Conservation (phyloP, 495 filamentous ascomycete species). For the Talaromyces thailandensis region DNA sequence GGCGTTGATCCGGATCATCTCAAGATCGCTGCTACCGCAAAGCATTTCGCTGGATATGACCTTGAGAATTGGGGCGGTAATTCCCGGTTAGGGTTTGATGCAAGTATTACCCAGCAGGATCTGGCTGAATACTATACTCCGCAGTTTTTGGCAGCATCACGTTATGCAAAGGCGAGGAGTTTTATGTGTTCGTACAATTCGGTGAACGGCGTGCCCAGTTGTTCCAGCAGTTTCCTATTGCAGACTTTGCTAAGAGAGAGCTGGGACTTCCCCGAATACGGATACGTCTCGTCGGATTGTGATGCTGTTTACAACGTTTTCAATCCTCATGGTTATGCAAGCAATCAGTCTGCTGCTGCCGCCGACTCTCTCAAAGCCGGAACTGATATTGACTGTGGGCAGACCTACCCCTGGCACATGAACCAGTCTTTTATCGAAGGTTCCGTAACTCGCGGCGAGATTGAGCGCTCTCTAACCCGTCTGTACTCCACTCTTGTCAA, state of each 20-base stretch:
- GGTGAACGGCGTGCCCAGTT: conserved; percentile 51
- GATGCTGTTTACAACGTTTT: conserved; percentile 50
- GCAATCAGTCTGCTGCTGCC: conserved; percentile 33
- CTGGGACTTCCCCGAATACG: conserved; percentile 36
- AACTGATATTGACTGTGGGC: conserved; percentile 54
- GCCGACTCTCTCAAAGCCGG: conserved; percentile 50
- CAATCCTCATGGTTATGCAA: conserved; percentile 44
- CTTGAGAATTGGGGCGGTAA: conserved; percentile 50
- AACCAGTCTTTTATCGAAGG: conserved; percentile 39
- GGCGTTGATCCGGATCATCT: conserved; percentile 31
- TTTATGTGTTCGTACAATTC: conserved; percentile 57
- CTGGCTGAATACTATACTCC: conserved; percentile 43
- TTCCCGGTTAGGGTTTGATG: conserved; percentile 45
- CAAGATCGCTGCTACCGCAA: conserved; percentile 55
- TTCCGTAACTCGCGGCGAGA: conserved; percentile 34
- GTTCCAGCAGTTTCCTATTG: conserved; percentile 46
- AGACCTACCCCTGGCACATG: conserved; percentile 42
- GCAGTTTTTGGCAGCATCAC: conserved; percentile 24
- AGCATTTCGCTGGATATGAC: conserved; percentile 60
- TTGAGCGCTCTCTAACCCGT: conserved; percentile 46
- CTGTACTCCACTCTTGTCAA: conserved; percentile 47
- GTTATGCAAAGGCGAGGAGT: conserved; percentile 46
- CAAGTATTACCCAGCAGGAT: conserved; percentile 45
- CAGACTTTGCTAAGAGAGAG: conserved; percentile 48
- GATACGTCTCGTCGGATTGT: conserved; percentile 51